Evolutionary conservation across 1,139 yeast genomes (phyloP), one percentile per base, ranked within the genome.

Genomic region (Suhomyces panamericanus): DNA sequence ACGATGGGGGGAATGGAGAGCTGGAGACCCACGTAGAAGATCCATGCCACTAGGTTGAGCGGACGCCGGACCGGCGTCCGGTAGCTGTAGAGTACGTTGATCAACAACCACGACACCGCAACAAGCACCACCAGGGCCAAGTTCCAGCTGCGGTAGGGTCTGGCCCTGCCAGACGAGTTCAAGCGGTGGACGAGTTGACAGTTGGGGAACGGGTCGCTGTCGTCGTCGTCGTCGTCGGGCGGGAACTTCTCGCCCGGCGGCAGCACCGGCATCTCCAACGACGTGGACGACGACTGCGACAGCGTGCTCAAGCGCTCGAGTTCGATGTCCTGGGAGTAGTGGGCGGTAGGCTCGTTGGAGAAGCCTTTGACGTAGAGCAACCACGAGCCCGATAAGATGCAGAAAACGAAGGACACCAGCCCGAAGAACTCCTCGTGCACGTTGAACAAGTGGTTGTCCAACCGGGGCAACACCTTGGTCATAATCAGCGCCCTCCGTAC

Each of bases 11-110:
- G 57, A 3, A 51, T 47, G 10, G 50, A 29, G 36, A 55, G 48
- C 26, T 55, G 58, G 8, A 54, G 38, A 11, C 50, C 46, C 37
- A 53, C 59, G 27, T 45, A 53, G 32, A 48, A 48, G 8, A 52
- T 39, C 55, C 56, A 53, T 0, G 57, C 53, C 3, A 51, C 31
- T 4, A 55, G 33, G 32, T 49, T 51, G 30, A 46, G 47, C 9
- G 47, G 40, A 28, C 45, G 39, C 27, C 34, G 38, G 10, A 51
- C 41, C 9, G 53, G 44, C 3, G 43, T 42, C 15, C 47, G 48
- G 17, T 43, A 42, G 6, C 46, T 35, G 30, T 45, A 42, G 5
- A 52, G 44, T 13, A 44, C 33, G 20, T 53, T 51, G 13, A 55
- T 38, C 12, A 53, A 22, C 28, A 48, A 30, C 55, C 56, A 51